Conservation (phyloP, 108 stramenopile genomes). For the Craspedostauros australis region DNA sequence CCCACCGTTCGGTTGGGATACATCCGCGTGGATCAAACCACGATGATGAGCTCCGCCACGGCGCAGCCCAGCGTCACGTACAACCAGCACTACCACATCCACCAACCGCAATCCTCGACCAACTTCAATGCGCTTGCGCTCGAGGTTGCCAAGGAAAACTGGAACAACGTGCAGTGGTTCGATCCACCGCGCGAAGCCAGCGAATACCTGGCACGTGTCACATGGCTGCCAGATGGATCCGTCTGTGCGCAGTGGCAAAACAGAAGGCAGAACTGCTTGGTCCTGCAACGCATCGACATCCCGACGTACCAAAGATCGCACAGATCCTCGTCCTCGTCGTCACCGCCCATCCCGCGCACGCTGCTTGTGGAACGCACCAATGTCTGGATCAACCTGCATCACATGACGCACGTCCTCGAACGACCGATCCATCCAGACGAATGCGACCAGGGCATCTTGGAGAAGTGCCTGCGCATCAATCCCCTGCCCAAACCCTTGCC, state of each 20-base stretch:
- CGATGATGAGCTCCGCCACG: constrained; percentile 1
- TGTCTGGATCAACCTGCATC: constrained; percentile 91
- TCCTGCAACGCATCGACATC: constrained; percentile 51
- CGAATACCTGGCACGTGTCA: constrained; percentile 80
- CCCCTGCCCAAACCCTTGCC: constrained; percentile 45
- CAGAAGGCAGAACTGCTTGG: constrained; percentile 69
- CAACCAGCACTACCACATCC: not conserved
- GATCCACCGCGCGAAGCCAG: constrained; percentile 46
- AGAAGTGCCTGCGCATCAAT: constrained; percentile 6
- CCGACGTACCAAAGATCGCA: constrained; percentile 20
- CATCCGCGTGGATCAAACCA: constrained; percentile 32
- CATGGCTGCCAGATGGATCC: constrained; percentile 80
- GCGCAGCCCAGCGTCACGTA: not conserved
- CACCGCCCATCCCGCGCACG: constrained; percentile 8
- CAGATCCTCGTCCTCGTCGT: too few species aligned
- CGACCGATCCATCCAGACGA: constrained; percentile 52
- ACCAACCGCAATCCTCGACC: not conserved
- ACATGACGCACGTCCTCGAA: constrained; percentile 52
- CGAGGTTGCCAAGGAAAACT: constrained; percentile 24
- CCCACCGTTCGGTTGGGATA: constrained; percentile 68
- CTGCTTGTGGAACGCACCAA: constrained; percentile 68
- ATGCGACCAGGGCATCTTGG: constrained; percentile 15
- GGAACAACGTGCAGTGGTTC: constrained; percentile 39
- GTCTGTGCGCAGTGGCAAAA: constrained; percentile 84
- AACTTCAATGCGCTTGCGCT: constrained; percentile 8